A percentile compares a stretch with the other conserved stretches of the same genome.
Evolutionary conservation across 345 rosid genomes (phyloP).

Genomic region (Eucalyptus viminalis): DNA sequence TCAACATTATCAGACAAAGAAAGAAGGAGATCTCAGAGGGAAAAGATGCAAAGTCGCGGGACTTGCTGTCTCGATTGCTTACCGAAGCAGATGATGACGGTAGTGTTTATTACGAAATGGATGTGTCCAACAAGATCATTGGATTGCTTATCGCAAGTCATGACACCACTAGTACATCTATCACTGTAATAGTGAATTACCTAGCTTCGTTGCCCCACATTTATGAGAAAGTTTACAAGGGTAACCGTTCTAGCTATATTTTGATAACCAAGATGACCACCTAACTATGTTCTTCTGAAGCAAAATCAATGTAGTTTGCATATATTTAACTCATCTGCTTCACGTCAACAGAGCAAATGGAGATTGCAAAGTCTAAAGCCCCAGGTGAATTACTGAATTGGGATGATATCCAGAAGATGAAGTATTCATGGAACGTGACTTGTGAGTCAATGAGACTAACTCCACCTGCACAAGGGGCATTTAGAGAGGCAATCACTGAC

Average conservation of each 20-base stretch:
- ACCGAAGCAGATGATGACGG: background rate
- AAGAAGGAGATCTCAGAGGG: background rate
- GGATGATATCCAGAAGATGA: background rate
- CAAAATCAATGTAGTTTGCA: background rate
- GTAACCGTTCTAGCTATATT: background rate
- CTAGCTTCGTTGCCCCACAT: background rate
- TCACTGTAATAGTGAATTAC: background rate
- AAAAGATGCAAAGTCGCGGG: background rate
- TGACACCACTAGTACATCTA: background rate
- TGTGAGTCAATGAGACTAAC: background rate
- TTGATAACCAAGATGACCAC: background rate
- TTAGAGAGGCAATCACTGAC: background rate
- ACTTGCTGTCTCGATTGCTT: background rate
- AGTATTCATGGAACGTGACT: background rate
- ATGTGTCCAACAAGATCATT: background rate
- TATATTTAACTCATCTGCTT: background rate
- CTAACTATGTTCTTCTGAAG: background rate
- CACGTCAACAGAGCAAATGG: background rate
- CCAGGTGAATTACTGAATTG: background rate
- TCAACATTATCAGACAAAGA: background rate
- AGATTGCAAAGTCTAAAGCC: background rate
- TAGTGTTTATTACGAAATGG: background rate
- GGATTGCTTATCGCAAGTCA: background rate
- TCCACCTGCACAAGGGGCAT: background rate
- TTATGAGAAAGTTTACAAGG: background rate